These are phyloP conservation scores for Cystobasidium slooffiae DNA, from an alignment of 1,284 basidiomycete species.

Conservation along the genomic window DNA sequence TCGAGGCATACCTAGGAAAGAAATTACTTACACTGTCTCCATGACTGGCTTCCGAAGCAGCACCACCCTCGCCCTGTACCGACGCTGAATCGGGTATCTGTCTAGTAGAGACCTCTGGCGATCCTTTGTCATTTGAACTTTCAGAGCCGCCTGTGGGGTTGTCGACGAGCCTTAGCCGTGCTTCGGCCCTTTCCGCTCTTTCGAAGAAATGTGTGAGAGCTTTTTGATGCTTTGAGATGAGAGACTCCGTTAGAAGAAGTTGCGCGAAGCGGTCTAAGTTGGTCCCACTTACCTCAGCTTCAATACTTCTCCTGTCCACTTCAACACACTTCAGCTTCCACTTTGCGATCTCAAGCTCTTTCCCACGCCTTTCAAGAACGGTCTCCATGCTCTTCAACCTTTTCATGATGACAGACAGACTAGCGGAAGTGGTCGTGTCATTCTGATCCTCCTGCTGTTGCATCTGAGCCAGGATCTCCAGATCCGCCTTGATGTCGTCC, in stretches of 20 bases:
- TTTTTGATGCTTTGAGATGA: slow-evolving; percentile 28
- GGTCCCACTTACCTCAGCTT: slow-evolving; percentile 21
- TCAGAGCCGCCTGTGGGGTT: background rate
- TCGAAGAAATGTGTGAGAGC: slow-evolving; percentile 32
- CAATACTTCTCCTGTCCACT: slow-evolving; percentile 33
- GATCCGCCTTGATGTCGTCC: slow-evolving; percentile 22
- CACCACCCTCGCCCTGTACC: background rate
- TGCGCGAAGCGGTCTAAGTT: too few relatives aligned
- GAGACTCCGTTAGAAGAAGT: background rate
- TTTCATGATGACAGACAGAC: background rate
- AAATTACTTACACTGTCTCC: background rate
- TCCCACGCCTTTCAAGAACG: slow-evolving; percentile 40
- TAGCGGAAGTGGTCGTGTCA: background rate
- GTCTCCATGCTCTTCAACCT: slow-evolving; percentile 31
- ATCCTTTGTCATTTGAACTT: background rate
- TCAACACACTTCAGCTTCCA: slow-evolving; percentile 45
- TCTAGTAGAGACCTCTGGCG: background rate
- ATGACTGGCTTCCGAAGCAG: background rate
- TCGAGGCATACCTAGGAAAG: background rate
- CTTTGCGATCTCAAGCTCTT: slow-evolving; percentile 44
- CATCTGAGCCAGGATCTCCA: slow-evolving; percentile 22
- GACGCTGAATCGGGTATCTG: background rate
- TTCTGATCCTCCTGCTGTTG: slow-evolving; percentile 9
- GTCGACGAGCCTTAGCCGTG: slow-evolving; percentile 25
- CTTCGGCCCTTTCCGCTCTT: slow-evolving; percentile 41